phyloP scores from a whole-genome alignment of 768 basidiomycete genomes.

The Boletellus emodensis region DNA sequence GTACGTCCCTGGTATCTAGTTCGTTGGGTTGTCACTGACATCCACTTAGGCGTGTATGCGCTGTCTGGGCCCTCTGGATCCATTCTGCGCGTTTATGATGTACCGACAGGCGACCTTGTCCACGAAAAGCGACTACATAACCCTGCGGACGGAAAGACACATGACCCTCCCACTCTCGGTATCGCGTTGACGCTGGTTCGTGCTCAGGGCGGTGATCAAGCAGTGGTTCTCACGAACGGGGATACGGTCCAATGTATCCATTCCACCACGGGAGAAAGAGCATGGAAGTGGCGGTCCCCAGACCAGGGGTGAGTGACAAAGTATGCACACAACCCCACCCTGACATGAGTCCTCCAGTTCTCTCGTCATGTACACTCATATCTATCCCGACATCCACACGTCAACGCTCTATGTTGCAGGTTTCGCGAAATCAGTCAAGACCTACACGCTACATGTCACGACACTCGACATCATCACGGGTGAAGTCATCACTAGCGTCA shows the following conservation, averaged over 20 bases:
- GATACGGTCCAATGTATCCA: slow-evolving; percentile 52
- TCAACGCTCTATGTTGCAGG: slow-evolving; percentile 56
- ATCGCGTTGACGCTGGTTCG: slow-evolving; percentile 43
- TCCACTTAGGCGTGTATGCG: slow-evolving; percentile 54
- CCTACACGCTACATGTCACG: slow-evolving; percentile 66
- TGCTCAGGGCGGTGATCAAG: slow-evolving; percentile 24
- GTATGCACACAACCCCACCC: not conserved
- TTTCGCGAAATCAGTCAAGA: slow-evolving; percentile 37
- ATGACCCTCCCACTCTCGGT: slow-evolving; percentile 55
- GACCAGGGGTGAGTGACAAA: slow-evolving; percentile 55
- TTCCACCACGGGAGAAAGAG: slow-evolving; percentile 45
- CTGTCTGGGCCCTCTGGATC: slow-evolving; percentile 75
- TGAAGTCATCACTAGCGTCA: slow-evolving; percentile 41
- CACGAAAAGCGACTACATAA: slow-evolving; percentile 62
- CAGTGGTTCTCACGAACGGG: slow-evolving; percentile 55
- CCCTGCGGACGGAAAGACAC: slow-evolving; percentile 38
- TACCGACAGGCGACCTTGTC: slow-evolving; percentile 56
- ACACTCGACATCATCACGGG: slow-evolving; percentile 56
- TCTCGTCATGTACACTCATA: slow-evolving; percentile 57
- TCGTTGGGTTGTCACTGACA: not conserved
- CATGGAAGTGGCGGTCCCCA: slow-evolving; percentile 71
- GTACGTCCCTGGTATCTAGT: slow-evolving; percentile 38
- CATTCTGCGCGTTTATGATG: slow-evolving; percentile 65
- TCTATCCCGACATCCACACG: slow-evolving; percentile 49
- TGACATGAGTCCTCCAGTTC: slow-evolving; percentile 41